A percentile compares a stretch with the other conserved stretches of the same genome.
Evolutionary conservation across 192 early-diverging fungal species (phyloP).

Genomic region (Gaertneriomyces semiglobifer): DNA sequence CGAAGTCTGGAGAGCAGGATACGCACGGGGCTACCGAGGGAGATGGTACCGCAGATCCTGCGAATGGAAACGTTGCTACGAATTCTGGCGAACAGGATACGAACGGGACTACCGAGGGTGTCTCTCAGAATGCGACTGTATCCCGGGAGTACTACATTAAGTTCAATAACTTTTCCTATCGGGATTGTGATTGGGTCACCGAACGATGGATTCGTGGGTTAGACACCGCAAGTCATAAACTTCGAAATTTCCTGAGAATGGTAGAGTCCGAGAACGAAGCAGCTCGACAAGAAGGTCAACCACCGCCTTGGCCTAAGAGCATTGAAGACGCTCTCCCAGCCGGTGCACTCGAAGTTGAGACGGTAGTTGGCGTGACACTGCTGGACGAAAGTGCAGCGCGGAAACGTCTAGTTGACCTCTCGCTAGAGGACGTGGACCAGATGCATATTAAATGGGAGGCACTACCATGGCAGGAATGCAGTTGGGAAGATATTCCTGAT

Average conservation of each 20-base stretch:
- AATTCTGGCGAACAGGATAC: constrained; percentile 1
- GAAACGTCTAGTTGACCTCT: constrained; percentile 1
- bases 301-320: constrained; percentile 25
- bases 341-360: constrained; percentile 29
- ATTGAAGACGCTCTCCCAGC: constrained; percentile 31
- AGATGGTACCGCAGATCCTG: no score
- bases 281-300: neutral
- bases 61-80: neutral
- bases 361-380: constrained; percentile 37
- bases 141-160: constrained; percentile 46
- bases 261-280: constrained; percentile 22
- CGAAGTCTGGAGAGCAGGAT: no score
- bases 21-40: no score
- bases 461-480: constrained; percentile 49
- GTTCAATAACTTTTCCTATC: constrained; percentile 33
- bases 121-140: neutral
- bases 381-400: neutral
- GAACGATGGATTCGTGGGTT: constrained; percentile 37
- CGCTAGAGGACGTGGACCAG: constrained; percentile 41
- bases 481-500: constrained; percentile 26
- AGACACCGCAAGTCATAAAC: constrained; percentile 16
- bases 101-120: neutral
- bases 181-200: constrained; percentile 44
- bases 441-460: constrained; percentile 68
- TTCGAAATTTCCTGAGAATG: constrained; percentile 21